phyloP scores from a whole-genome alignment of 495 filamentous ascomycete species.

The Penicillium daleae region DNA sequence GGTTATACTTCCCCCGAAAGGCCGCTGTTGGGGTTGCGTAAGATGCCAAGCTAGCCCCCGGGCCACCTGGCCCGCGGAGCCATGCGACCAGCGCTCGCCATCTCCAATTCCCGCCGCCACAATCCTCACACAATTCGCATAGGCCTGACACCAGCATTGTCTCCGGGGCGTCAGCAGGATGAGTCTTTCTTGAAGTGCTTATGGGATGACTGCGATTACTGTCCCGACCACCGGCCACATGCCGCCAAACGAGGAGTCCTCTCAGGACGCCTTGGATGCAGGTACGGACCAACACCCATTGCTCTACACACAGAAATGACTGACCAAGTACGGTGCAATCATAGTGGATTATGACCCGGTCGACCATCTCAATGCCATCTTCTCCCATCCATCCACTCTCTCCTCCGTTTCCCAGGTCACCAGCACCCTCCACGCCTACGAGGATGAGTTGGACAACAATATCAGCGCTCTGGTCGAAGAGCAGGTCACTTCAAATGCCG shows the following conservation, averaged over 20 bases:
- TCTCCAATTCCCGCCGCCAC: not conserved
- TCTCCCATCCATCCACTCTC: slow-evolving; percentile 88
- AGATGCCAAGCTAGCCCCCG: slow-evolving; percentile 28
- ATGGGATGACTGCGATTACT: slow-evolving; percentile 48
- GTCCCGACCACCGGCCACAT: slow-evolving; percentile 42
- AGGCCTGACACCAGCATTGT: slow-evolving; percentile 30
- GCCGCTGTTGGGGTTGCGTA: slow-evolving; percentile 18
- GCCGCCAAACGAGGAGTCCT: slow-evolving; percentile 42
- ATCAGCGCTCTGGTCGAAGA: slow-evolving; percentile 76
- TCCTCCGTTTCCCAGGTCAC: slow-evolving; percentile 75
- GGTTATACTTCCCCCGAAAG: not conserved
- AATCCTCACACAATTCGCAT: slow-evolving; percentile 17
- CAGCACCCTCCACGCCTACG: slow-evolving; percentile 70
- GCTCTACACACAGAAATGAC: slow-evolving; percentile 11
- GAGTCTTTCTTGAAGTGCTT: slow-evolving; percentile 34
- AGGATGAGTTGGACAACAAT: slow-evolving; percentile 81
- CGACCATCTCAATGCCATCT: slow-evolving; percentile 89
- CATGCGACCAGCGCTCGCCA: slow-evolving; percentile 22
- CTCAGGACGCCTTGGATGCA: slow-evolving; percentile 49
- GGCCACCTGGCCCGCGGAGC: slow-evolving; percentile 23
- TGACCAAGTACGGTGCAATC: slow-evolving; percentile 20
- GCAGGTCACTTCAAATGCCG: slow-evolving; percentile 84
- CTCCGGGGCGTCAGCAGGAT: slow-evolving; percentile 32
- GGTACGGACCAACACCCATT: slow-evolving; percentile 31
- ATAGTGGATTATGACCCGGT: slow-evolving; percentile 93